Base-by-base conservation (phyloP, 352 stramenopile species). In the Phytophthora ohioensis region DNA sequence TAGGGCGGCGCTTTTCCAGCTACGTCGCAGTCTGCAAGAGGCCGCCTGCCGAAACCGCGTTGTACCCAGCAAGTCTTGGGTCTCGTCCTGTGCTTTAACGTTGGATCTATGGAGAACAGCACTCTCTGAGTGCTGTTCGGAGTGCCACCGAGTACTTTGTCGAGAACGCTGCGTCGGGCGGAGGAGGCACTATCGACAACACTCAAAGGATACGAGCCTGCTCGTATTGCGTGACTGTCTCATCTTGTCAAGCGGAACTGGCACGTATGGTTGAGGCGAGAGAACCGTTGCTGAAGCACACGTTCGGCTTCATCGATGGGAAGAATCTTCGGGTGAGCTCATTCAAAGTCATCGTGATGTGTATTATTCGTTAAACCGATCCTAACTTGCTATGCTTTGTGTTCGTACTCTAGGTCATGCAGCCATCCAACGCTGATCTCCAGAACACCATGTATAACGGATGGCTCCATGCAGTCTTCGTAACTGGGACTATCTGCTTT, bases 101-200 rank as follows among this genome's bases (percentile, higher is more conserved):
- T 66, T 4, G 58, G 58, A 3, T 52, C 46, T 2, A 57, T 66
- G 58, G 47, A 51, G 38, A 47, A 43, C 13, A 35, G 27, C 36
- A 57, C 15, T 3, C 39, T 53, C 3, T 57, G 58, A 6, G 41
- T 66, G 36, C 5, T 66, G 38, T 58, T 66, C 15, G 36, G 58
- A 7, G 39, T n/a, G 8, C 58, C 58, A 21, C 58, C 58, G 10
- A 57, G 21, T 5, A 57, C 46, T 3, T 10, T 64, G 12, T 47
- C 15, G 17, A 27, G 43, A 3, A 38, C 57, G 32, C 49, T 59
- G 38, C 35, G n/a, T 52, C 43, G 17, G 27, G 32, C 36, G 3
- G 47, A 57, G 36, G 21, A 38, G 36, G 58, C 47, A 1, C 47
- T 57, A 8, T 12, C 35, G 7, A 21, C 4, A 21, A n/a, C 58